Evolutionary conservation across 139 green algal species (phyloP).

Genomic region (Axilococcus clingmanii): DNA sequence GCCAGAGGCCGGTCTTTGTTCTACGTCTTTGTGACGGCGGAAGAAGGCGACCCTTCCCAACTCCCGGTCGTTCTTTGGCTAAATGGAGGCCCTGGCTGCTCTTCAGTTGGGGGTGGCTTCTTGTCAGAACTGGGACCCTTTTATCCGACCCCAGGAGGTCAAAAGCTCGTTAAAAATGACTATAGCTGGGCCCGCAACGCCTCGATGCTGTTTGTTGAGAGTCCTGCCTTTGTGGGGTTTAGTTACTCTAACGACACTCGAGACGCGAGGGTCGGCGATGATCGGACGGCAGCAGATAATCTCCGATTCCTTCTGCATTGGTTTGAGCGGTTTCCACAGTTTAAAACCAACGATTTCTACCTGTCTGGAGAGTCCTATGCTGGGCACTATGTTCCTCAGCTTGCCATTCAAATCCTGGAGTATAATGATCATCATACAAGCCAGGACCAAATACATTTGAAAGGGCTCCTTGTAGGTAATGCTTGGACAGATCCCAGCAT

Average conservation of each 20-base stretch:
- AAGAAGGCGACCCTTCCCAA: background rate
- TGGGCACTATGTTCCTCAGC: conserved; percentile 64
- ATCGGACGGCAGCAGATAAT: conserved; percentile 51
- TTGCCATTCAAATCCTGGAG: conserved; percentile 47
- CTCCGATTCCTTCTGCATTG: conserved; percentile 54
- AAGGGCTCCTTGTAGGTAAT: conserved; percentile 77
- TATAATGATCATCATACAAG: conserved; percentile 19
- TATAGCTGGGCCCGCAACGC: conserved; percentile 61
- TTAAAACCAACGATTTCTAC: conserved; percentile 36
- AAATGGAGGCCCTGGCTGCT: conserved; percentile 79
- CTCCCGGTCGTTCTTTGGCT: conserved; percentile 66
- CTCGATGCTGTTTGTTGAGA: conserved; percentile 71
- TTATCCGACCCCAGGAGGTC: conserved; percentile 36
- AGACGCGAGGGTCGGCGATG: conserved; percentile 45
- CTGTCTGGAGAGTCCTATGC: conserved; percentile 33
- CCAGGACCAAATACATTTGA: conserved; percentile 40
- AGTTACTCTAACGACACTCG: conserved; percentile 58
- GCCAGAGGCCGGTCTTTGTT: conserved; percentile 54
- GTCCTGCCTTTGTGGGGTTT: conserved; percentile 76
- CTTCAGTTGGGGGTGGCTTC: conserved; percentile 68
- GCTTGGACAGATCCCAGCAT: conserved; percentile 63
- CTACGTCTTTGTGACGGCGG: conserved; percentile 52
- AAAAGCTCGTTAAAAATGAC: conserved; percentile 41
- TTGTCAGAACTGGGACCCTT: conserved; percentile 76
- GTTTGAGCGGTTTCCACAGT: conserved; percentile 56